Conservation (phyloP, 371 early-diverging fungal species). For the Haplosporangium sp. region DNA sequence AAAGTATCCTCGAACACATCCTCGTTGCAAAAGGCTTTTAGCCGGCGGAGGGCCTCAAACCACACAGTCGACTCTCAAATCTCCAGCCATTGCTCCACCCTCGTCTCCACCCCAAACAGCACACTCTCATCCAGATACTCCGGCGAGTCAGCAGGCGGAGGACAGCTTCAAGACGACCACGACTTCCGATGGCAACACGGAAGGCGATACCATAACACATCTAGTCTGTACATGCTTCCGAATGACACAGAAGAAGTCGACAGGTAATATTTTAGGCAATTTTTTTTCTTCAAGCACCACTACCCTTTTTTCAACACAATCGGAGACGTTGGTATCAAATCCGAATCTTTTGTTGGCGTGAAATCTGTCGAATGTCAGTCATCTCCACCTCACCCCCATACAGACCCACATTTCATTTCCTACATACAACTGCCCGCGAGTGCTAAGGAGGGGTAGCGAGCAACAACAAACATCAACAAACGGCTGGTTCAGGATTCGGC, state of each 20-base stretch:
- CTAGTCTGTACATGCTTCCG: conserved; percentile 40
- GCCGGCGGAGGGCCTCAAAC: conserved; percentile 44
- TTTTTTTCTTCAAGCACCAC: too few relatives aligned
- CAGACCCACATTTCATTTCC: neutral
- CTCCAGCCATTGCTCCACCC: conserved; percentile 22
- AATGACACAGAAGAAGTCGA: conserved; percentile 51
- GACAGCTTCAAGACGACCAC: conserved; percentile 4
- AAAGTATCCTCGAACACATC: conserved; percentile 13
- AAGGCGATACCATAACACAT: conserved; percentile 42
- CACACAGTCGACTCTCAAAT: conserved; percentile 36
- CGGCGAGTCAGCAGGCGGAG: conserved; percentile 4
- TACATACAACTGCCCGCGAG: neutral
- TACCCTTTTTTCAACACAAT: neutral
- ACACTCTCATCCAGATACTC: conserved; percentile 14
- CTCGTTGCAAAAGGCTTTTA: conserved; percentile 25
- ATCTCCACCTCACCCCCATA: too few relatives aligned
- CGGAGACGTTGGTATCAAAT: neutral
- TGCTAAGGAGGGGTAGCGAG: neutral
- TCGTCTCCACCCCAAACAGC: conserved; percentile 17
- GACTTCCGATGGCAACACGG: conserved; percentile 34
- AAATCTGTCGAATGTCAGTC: conserved; percentile 13
- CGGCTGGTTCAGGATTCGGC: too few relatives aligned
- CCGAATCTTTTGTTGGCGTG: neutral
- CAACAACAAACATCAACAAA: too few relatives aligned
- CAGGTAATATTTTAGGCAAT: conserved; percentile 21